Evolutionary conservation across 2,329 filamentous ascomycete genomes (phyloP), one percentile per base, ranked within the genome.

Genomic region (Alternaria sp.): DNA sequence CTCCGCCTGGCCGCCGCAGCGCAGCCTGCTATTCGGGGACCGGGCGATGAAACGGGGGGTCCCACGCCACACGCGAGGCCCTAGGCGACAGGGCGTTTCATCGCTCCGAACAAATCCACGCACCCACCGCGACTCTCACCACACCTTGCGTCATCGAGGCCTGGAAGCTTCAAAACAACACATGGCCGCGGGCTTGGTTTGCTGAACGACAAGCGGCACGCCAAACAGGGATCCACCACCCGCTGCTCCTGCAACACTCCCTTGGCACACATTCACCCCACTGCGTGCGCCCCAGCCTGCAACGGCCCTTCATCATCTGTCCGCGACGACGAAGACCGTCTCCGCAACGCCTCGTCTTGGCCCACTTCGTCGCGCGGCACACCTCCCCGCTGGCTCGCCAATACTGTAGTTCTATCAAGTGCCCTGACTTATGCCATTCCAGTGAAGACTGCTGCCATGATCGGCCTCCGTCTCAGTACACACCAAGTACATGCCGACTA

Each of bases 1-100:
- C 61, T 59, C 57, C 54, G 61, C 56, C 53, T 43, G 68, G 64
- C 61, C 60, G 63, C 55, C 51, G 58, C 56, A 56, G 56, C 58
- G 58, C 61, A 53, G 65, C 66, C 55, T 58, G 51, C 56, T 26
- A 64, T 64, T 63, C 65, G 60, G 51, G 58, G 44, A 54, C 63
- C 65, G 62, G 63, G 46, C 67, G 64, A 57, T 69, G 68, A 70
- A 69, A 71, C 70, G 60, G 55, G 53, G 55, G 50, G 58, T 46
- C 26, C 53, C 54, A 61, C 68, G 68, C 70, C 67, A 67, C 63
- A 61, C 50, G 64, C 64, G 63, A 65, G 60, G 54, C 44, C 54
- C 65, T 61, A 53, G 62, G 51, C 26, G 18, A 63, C 59, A 47
- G n/a, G 46, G 49, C 62, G 71, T 73, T 73, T 73, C 71, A 73